Evolutionary conservation across 179 eudicot genomes (phyloP), one percentile per base, ranked within the genome.

Genomic region (Carnegiea gigantea): DNA sequence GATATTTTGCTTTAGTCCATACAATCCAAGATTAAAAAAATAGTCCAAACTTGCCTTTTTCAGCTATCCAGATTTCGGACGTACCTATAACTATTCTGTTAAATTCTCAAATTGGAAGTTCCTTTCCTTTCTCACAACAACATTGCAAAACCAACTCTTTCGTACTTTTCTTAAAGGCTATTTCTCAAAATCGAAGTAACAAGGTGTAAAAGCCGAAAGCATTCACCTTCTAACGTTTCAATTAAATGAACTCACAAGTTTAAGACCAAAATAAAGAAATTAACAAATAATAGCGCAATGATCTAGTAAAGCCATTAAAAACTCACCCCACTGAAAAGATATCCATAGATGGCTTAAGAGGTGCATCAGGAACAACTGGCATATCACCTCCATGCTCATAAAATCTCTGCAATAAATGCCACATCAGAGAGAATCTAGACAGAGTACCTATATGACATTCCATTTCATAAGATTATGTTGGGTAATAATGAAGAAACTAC

Each of bases 251-350:
- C 28, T 21, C 44, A 3, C 18, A 78, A 78, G 44, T 57, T 9
- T 33, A 60, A 36, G 71, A 36, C 79, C 71, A 77, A n/a, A 36
- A 23, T 60, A 75, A 65, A 76, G 21, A 30, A 44, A 44, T 15
- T 8, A 33, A 23, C 75, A 67, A 18, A 75, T 65, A 44, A 60
- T 15, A 26, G 59, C 64, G 23, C 14, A 30, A 83, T 60, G 49
- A 76, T 23, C 67, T 26, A 73, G 72, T 24, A 76, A 78, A 70
- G 44, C 23, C 49, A 78, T 38, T 33, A 28, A 67, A 81, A 64
- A 83, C 99, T 90, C 88, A 96, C 99, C 99, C 99, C 36, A 89
- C 98, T 68, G 98, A 86, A 77, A 96, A 96, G 85, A 96, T 93
- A 85, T 96, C 98, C 99, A 96, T 96, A 11, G 95, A 94, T 82